These are phyloP conservation scores for Fusarium humuli DNA, from an alignment of 2,329 filamentous ascomycete genomes.

Conservation along the genomic window DNA sequence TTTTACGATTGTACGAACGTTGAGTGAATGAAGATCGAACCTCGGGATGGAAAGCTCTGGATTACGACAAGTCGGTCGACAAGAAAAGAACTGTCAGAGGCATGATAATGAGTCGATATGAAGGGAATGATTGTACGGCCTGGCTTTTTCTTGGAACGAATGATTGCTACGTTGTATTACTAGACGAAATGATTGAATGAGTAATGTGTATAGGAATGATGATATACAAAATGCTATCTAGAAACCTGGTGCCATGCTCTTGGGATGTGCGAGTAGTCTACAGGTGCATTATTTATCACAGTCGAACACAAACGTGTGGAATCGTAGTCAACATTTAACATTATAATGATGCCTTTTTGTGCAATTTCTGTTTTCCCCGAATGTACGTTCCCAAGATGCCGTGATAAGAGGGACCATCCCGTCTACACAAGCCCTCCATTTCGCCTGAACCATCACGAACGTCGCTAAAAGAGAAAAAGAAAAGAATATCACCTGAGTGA, in stretches of 20 bases:
- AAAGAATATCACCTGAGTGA: neutral
- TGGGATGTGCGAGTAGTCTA: neutral
- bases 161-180: conserved; percentile 20
- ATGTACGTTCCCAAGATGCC: conserved; percentile 11
- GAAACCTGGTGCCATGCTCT: neutral
- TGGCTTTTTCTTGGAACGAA: neutral
- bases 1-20: conserved; percentile 19
- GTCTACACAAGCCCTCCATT: conserved; percentile 5
- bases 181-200: conserved; percentile 10
- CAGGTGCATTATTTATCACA: neutral
- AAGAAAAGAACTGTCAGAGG: conserved; percentile 13
- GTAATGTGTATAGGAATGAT: neutral
- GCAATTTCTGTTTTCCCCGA: conserved; percentile 6
- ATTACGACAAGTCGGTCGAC: conserved; percentile 1
- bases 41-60: conserved; percentile 11
- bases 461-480: neutral
- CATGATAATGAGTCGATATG: conserved; percentile 18
- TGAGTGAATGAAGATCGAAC: conserved; percentile 11
- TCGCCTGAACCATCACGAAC: conserved; percentile 5
- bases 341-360: conserved; percentile 17
- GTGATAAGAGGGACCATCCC: conserved; percentile 4
- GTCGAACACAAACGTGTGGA: neutral
- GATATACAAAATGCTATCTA: neutral
- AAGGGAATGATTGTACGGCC: conserved; percentile 22
- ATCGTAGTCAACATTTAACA: neutral